Evolutionary conservation across 495 filamentous ascomycete species (phyloP), one percentile per base, ranked within the genome.

Genomic region (Lepraria neglecta): DNA sequence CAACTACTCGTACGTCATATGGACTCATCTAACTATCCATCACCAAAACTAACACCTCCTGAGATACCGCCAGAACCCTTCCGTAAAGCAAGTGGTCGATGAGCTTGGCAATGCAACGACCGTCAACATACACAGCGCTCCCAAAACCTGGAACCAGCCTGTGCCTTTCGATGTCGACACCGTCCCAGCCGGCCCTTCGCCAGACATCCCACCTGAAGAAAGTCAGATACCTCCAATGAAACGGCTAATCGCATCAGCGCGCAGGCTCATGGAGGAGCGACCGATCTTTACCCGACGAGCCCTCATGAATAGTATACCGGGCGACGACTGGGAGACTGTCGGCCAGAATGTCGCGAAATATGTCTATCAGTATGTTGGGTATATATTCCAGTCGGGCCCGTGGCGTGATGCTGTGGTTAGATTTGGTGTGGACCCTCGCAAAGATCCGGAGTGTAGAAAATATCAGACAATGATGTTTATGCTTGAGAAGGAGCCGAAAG

Each of bases 391-490:
- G 52, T 87, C 85, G 6, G 94, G 94, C 1, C 94, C 94, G 0
- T 98, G 89, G 87, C 82, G 89, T 53, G 91, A 97, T 70, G 84
- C 88, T 15, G 80, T 96, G 60, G 80, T 97, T 61, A 82, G 79
- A 56, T 90, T 90, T 65, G 95, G 94, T 12, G 68, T 95, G 30
- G 95, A 98, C 68, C 94, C 94, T 0, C 82, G 95, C 53, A 75
- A 72, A 7, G 86, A 89, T 56, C 84, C 86, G 0, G 79, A 83
- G 19, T 92, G 87, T 67, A 84, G 91, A 0, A 70, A 80, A 33
- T 97, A 95, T 73, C 94, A 98, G 71, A 92, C 89, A 0, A 72
- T 96, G 48, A 89, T 88, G 70, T 97, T 97, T 76, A 75, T 81
- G 59, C 68, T 86, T 14, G 71, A 82, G 2, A 40, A 30, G 15